Evolutionary conservation across 805 yeast genomes (phyloP).

Genomic region (Ogataea chonburiensis): DNA sequence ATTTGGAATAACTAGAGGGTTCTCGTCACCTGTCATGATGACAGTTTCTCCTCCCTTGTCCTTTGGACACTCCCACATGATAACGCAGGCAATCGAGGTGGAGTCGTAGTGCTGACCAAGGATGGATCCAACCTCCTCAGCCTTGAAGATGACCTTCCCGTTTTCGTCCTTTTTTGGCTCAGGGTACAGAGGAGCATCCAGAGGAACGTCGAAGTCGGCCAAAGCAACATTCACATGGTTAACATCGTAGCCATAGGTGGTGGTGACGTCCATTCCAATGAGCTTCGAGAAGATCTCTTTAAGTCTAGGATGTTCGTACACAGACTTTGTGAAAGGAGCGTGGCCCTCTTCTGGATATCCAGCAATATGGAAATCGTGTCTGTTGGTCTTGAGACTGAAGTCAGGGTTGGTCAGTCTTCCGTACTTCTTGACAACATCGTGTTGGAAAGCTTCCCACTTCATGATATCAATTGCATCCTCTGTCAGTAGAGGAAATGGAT

Average conservation of each 20-base stretch:
- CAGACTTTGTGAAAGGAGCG: constrained; percentile 47
- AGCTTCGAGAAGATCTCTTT: constrained; percentile 45
- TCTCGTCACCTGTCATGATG: constrained; percentile 44
- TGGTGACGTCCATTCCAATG: constrained; percentile 49
- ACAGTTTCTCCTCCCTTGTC: constrained; percentile 52
- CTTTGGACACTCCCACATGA: constrained; percentile 47
- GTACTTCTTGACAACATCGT: constrained; percentile 41
- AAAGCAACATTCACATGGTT: constrained; percentile 52
- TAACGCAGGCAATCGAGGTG: constrained; percentile 48
- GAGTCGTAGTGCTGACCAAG: constrained; percentile 50
- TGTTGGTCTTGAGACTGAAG: constrained; percentile 28
- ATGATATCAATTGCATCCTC: constrained; percentile 56
- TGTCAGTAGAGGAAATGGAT: constrained; percentile 58
- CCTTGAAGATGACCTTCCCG: constrained; percentile 20
- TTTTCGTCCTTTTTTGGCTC: constrained; percentile 16
- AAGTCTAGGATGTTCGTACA: constrained; percentile 53
- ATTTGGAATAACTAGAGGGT: constrained; percentile 24
- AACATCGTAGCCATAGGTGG: constrained; percentile 50
- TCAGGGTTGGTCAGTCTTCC: constrained; percentile 41
- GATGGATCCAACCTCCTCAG: constrained; percentile 41
- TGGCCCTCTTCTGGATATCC: constrained; percentile 43
- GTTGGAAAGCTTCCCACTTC: constrained; percentile 50
- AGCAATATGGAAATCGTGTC: constrained; percentile 46
- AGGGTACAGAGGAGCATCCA: constrained; percentile 20
- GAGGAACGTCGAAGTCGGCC: constrained; percentile 24